phyloP scores from a whole-genome alignment of 1,139 yeast species.

The Geotrichum aggregatum region DNA sequence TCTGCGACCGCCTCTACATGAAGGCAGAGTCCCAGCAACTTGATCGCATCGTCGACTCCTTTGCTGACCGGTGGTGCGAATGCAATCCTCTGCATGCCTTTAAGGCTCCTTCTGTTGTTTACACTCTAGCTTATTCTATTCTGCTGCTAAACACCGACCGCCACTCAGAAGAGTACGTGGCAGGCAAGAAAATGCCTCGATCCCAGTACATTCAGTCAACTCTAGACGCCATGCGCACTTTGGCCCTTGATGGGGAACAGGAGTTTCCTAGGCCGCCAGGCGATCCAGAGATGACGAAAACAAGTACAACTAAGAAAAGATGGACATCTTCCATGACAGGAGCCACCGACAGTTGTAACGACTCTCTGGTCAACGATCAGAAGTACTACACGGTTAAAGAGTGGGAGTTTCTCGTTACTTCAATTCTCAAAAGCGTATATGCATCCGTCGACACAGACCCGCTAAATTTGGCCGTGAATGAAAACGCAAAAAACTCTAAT shows the following conservation, averaged over 20 bases:
- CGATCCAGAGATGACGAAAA: slow-evolving; percentile 1
- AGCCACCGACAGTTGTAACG: slow-evolving; percentile 1
- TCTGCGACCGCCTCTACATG: slow-evolving; percentile 64
- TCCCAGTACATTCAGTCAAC: slow-evolving; percentile 34
- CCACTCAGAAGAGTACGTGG: slow-evolving; percentile 35
- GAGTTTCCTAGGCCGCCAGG: background rate
- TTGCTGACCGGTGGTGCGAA: slow-evolving; percentile 64
- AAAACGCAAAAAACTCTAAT: background rate
- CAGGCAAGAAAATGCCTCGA: slow-evolving; percentile 38
- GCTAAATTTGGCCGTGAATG: slow-evolving; percentile 27
- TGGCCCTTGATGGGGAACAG: slow-evolving; percentile 1
- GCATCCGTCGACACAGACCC: slow-evolving; percentile 33
- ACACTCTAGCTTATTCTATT: slow-evolving; percentile 68
- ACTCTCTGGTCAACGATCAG: slow-evolving; percentile 25
- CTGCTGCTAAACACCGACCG: slow-evolving; percentile 57
- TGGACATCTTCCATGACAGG: slow-evolving; percentile 26
- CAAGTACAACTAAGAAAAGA: slow-evolving; percentile 23
- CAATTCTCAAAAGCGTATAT: slow-evolving; percentile 32
- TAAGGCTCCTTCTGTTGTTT: slow-evolving; percentile 58
- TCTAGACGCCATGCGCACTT: slow-evolving; percentile 22
- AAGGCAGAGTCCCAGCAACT: slow-evolving; percentile 83
- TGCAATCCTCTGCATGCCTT: slow-evolving; percentile 48
- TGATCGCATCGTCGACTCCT: slow-evolving; percentile 66
- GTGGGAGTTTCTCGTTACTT: slow-evolving; percentile 30
- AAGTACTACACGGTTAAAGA: slow-evolving; percentile 25